Evolutionary conservation across 73 alveolate genomes (phyloP), one percentile per base, ranked within the genome.

Genomic region (Paramecium octaurelia): DNA sequence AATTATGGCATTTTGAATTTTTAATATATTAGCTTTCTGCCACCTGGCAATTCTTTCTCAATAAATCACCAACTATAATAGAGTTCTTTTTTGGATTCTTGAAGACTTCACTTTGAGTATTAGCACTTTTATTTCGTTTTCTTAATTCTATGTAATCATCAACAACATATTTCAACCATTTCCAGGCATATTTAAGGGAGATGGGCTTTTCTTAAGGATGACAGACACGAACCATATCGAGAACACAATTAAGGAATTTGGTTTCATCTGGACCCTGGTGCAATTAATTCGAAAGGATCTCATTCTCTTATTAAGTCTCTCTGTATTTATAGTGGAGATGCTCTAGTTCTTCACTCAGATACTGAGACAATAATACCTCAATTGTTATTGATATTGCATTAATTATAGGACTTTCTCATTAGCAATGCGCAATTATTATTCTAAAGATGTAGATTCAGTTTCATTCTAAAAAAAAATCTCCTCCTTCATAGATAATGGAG

Each of bases 321-420:
- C 84, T 27, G 12, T 64, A 64, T 64, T 64, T 64, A 34, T 64
- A 64, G 20, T 73, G 87, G 0, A 73, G 14, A 36, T 40, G 57
- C 42, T 73, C 87, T 73, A 73, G 59, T 40, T 73, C 87, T 73
- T 73, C 87, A 73, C 87, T 73, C 87, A 21, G 34, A 73, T 36
- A 36, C 5, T 73, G 34, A 73, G 8, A 73, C 6, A 12, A 31
- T 34, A 73, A 4, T 73, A 73, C 87, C 87, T 73, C 40, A 73
- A 73, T 73, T 73, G 18, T 38, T 73, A 43, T 36, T 73, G n/a
- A 40, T 73, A 73, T 31, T 35, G 59, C 59, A 73, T 34, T 12
- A 73, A 29, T 40, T 73, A 38, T 29, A 29, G 14, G 21, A 73
- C 87, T 73, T 73, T 73, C 16, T 73, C 87, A 73, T 73, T 73